Evolutionary conservation across 371 early-diverging fungal genomes (phyloP).

Genomic region (Dipsacomyces acuminosporus): DNA sequence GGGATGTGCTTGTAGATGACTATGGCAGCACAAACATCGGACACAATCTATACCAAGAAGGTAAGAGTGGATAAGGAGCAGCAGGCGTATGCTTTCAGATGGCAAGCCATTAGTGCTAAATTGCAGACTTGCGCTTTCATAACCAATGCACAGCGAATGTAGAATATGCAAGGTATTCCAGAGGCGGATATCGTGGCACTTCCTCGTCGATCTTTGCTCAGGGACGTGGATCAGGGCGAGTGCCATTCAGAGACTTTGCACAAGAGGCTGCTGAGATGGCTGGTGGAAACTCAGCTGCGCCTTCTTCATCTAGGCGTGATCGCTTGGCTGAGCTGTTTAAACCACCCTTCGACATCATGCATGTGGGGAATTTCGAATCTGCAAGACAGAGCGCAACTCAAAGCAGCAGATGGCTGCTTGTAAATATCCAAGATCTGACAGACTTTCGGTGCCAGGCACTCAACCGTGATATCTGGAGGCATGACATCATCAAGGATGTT

Average conservation of each 20-base stretch:
- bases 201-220: slow-evolving; percentile 37
- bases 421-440: slow-evolving; percentile 78
- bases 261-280: slow-evolving; percentile 49
- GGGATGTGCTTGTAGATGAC: slow-evolving; percentile 64
- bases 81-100: not conserved
- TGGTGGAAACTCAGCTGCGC: slow-evolving; percentile 12
- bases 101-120: slow-evolving; percentile 7
- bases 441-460: slow-evolving; percentile 85
- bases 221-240: slow-evolving; percentile 3
- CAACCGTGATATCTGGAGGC: slow-evolving; percentile 92
- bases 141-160: too few species aligned
- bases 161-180: slow-evolving; percentile 8
- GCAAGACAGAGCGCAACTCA: slow-evolving; percentile 65
- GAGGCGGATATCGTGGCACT: not conserved
- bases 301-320: slow-evolving; percentile 38
- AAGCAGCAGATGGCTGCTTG: slow-evolving; percentile 74
- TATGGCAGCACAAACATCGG: not conserved
- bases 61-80: too few species aligned
- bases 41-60: too few species aligned
- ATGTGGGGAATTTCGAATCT: slow-evolving; percentile 67
- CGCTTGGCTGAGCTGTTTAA: slow-evolving; percentile 63
- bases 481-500: slow-evolving; percentile 66
- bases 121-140: too few species aligned
- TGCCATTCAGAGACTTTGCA: slow-evolving; percentile 44
- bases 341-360: slow-evolving; percentile 87